phyloP scores from a whole-genome alignment of 1,284 basidiomycete species.

The Volvariella volvacea region DNA sequence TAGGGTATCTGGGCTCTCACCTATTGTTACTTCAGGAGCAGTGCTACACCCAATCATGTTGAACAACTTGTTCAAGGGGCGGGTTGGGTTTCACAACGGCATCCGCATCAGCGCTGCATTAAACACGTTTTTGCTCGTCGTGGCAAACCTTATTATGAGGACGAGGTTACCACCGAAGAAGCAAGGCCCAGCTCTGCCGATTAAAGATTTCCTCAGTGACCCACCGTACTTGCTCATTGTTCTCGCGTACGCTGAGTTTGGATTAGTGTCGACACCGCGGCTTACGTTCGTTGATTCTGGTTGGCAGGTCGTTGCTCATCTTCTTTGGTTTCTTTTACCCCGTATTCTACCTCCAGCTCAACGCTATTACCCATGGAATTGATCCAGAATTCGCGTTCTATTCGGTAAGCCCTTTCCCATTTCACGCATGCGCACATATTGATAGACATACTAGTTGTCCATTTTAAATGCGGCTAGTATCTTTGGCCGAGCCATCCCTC shows the following conservation, averaged over 20 bases:
- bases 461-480: constrained; percentile 42
- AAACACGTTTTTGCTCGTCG: constrained; percentile 30
- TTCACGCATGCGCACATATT: background rate
- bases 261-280: background rate
- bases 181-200: constrained; percentile 19
- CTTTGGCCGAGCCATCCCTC: constrained; percentile 38
- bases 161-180: constrained; percentile 29
- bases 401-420: constrained; percentile 25
- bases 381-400: constrained; percentile 38
- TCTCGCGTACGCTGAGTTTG: constrained; percentile 1
- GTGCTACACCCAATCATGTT: constrained; percentile 36
- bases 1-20: background rate
- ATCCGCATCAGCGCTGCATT: constrained; percentile 36
- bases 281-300: too few relatives aligned
- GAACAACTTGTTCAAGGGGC: constrained; percentile 29
- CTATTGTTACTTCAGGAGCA: constrained; percentile 17
- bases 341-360: constrained; percentile 49
- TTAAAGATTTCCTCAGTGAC: background rate
- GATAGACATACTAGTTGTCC: constrained; percentile 19
- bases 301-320: constrained; percentile 6
- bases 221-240: constrained; percentile 4
- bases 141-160: constrained; percentile 35
- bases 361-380: constrained; percentile 35
- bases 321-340: constrained; percentile 27
- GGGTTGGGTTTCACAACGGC: constrained; percentile 33